Percentiles rank a stretch among this genome's conserved stretches.
These are phyloP conservation scores for Viola pubescens DNA, from an alignment of 441 rosid species.

Conservation along the genomic window DNA sequence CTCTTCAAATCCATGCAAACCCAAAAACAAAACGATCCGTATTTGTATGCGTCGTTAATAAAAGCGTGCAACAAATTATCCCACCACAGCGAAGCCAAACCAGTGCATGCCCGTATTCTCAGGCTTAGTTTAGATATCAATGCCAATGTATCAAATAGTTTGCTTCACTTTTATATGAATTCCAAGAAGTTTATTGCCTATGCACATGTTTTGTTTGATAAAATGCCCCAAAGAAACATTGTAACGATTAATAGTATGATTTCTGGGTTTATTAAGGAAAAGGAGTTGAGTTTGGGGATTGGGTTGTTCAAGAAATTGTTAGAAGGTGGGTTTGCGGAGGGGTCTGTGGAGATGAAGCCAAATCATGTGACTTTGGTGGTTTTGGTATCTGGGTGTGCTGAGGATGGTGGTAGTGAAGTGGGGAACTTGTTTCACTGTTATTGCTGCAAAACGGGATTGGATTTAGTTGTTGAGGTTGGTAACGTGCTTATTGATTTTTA, in stretches of 20 bases:
- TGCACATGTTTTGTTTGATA: slow-evolving; percentile 8
- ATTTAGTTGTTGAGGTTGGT: not conserved
- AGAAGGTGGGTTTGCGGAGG: not conserved
- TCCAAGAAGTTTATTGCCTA: not conserved
- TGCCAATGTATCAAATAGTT: slow-evolving; percentile 2
- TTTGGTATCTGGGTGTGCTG: slow-evolving; percentile 16
- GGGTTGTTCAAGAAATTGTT: slow-evolving; percentile 4
- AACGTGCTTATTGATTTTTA: slow-evolving; percentile 12
- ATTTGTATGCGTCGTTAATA: slow-evolving; percentile 6
- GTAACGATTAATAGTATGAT: slow-evolving; percentile 10
- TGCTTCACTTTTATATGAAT: slow-evolving; percentile 6
- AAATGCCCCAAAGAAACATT: slow-evolving; percentile 5
- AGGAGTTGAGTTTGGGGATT: slow-evolving; percentile 4
- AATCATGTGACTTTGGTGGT: slow-evolving; percentile 10
- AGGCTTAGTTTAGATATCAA: slow-evolving; percentile 5
- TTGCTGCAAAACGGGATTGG: slow-evolving; percentile 12
- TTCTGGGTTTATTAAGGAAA: slow-evolving; percentile 8
- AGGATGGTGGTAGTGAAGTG: not conserved
- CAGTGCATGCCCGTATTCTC: not conserved
- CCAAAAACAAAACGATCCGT: not conserved
- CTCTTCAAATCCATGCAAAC: no score
- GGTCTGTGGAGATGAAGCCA: slow-evolving; percentile 6
- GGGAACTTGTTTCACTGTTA: slow-evolving; percentile 10
- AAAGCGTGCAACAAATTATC: slow-evolving; percentile 7
- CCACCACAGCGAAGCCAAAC: not conserved